phyloP scores from a whole-genome alignment of 495 filamentous ascomycete species.

The Lophium mytilinum region DNA sequence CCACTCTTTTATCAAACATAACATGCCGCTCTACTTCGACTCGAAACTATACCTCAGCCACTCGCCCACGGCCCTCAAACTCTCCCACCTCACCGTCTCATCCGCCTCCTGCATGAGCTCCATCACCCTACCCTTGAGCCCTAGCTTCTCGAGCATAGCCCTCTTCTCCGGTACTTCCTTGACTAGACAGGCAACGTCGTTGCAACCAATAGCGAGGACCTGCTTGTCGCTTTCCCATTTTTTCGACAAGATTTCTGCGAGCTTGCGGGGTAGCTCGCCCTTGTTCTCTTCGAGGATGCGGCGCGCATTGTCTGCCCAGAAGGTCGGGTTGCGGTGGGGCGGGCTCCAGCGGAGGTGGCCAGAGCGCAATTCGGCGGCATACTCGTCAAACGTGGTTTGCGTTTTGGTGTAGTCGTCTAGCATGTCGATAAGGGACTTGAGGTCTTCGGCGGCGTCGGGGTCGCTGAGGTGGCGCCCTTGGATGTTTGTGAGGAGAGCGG shows the following conservation, averaged over 20 bases:
- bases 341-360: conserved; percentile 94
- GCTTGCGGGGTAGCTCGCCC: conserved; percentile 68
- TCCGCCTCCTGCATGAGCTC: conserved; percentile 87
- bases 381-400: conserved; percentile 95
- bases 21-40: neutral
- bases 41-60: conserved; percentile 68
- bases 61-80: conserved; percentile 81
- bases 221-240: conserved; percentile 88
- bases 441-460: conserved; percentile 80
- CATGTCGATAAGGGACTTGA: conserved; percentile 63
- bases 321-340: conserved; percentile 78
- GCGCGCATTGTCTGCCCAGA: conserved; percentile 95
- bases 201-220: conserved; percentile 91
- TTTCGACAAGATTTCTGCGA: conserved; percentile 81
- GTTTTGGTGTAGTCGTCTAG: conserved; percentile 90
- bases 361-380: conserved; percentile 78
- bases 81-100: conserved; percentile 91
- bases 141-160: conserved; percentile 74
- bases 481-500: conserved; percentile 71
- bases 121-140: conserved; percentile 88
- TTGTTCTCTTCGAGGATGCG: conserved; percentile 79
- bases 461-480: conserved; percentile 78
- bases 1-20: neutral
- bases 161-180: conserved; percentile 85
- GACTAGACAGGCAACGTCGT: conserved; percentile 83